Evolutionary conservation across 2,329 filamentous ascomycete species (phyloP), one percentile per base, ranked within the genome.

Genomic region (Anisogramma anomala): DNA sequence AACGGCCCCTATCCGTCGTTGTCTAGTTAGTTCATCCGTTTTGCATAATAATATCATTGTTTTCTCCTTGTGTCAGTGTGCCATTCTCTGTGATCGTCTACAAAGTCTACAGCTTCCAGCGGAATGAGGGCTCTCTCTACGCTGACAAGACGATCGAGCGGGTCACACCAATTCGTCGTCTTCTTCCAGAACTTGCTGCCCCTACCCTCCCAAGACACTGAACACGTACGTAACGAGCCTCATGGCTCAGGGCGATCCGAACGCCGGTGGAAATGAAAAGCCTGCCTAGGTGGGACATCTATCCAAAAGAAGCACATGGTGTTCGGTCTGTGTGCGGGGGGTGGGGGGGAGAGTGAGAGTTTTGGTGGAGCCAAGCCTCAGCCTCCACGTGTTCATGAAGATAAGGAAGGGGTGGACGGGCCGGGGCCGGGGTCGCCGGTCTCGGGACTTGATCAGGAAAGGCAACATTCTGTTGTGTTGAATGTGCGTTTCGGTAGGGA

Each of bases 1-100:
- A n/a, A n/a, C n/a, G n/a, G n/a, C n/a, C n/a, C n/a, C n/a, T 64
- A 0, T 65, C 67, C 0, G 67, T 75, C 63, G 60, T 74, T 11
- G 65, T 63, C n/a, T 72, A 64, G 57, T 50, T 55, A 0, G 55
- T 51, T 9, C 50, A 61, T 40, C 65, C 66, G 0, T 63, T 72
- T 40, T 61, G n/a, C n/a, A n/a, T n/a, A n/a, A n/a, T n/a, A n/a
- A n/a, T n/a, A n/a, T n/a, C n/a, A n/a, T n/a, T n/a, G n/a, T n/a
- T n/a, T n/a, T n/a, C n/a, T n/a, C n/a, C n/a, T n/a, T n/a, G n/a
- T n/a, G n/a, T n/a, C n/a, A n/a, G n/a, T n/a, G n/a, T n/a, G n/a
- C n/a, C n/a, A n/a, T n/a, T n/a, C n/a, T n/a, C n/a, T n/a, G n/a
- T n/a, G n/a, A n/a, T n/a, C n/a, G n/a, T n/a, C n/a, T n/a, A n/a